phyloP scores from a whole-genome alignment of 2,329 filamentous ascomycete genomes.

The Apiospora marii region DNA sequence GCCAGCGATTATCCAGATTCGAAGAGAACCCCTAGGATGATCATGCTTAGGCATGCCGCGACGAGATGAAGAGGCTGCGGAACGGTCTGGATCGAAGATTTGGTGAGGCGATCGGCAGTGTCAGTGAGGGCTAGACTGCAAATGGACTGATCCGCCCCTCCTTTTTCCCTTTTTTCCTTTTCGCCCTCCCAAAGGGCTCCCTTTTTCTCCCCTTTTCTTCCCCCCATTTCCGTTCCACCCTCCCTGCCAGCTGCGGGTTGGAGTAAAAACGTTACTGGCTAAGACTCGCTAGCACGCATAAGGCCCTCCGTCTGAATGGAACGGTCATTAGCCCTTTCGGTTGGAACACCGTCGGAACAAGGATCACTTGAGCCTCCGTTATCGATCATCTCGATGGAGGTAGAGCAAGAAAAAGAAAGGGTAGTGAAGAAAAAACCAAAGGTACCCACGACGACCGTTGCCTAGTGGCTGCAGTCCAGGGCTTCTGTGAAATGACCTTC shows the following conservation, averaged over 20 bases:
- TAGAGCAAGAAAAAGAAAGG: neutral
- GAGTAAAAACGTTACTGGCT: conserved; percentile 9
- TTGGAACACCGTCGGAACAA: conserved; percentile 11
- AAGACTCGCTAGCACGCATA: neutral
- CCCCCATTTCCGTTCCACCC: neutral
- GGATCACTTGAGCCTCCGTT: neutral
- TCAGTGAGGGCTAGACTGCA: conserved; percentile 8
- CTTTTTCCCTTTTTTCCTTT: conserved; percentile 6
- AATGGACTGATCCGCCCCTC: conserved; percentile 14
- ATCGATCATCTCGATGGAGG: conserved; percentile 3
- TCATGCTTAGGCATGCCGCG: conserved; percentile 11
- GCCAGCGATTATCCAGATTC: conserved; percentile 14
- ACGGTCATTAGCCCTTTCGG: neutral
- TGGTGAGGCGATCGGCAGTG: conserved; percentile 17
- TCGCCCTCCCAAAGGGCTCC: neutral
- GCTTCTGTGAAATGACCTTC: neutral
- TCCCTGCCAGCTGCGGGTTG: neutral
- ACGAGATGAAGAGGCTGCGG: neutral
- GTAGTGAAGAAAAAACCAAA: neutral
- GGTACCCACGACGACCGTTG: neutral
- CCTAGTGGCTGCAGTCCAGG: neutral
- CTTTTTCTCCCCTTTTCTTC: neutral
- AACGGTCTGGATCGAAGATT: conserved; percentile 20
- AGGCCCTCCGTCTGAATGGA: conserved; percentile 3
- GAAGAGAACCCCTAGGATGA: neutral